Evolutionary conservation across 148 eudicot genomes (phyloP), one percentile per base, ranked within the genome.

Genomic region (Dysphania ambrosioides): DNA sequence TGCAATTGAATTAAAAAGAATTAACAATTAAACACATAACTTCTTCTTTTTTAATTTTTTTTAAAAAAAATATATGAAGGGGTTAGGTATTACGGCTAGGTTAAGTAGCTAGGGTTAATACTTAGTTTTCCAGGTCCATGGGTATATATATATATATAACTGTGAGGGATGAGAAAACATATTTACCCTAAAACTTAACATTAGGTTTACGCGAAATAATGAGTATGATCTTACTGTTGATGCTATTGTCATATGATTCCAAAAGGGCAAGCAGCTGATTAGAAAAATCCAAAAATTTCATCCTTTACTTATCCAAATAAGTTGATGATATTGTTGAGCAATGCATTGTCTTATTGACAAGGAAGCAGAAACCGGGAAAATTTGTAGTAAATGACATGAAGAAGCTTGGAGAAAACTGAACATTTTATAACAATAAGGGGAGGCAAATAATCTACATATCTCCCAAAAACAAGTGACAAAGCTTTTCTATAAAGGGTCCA

Each of bases 241-340:
- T 62, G 69, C 26, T 73, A 69, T 62, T 53, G 63, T 71, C 74
- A 71, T 53, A 71, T 21, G 74, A 71, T 53, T 34, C 29, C 62
- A 51, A 38, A 30, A 53, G 41, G 55, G 41, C 34, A 70, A 24
- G 40, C 73, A 27, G 32, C 24, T 18, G 51, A 30, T 29, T 6
- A 51, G 21, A 31, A 6, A 18, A 30, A 71, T 47, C 34, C 62
- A 58, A 71, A 51, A 71, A 34, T 11, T 58, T 58, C 38, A 24
- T 5, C 9, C 51, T 55, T 72, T 53, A n/a, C n/a, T n/a, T n/a
- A n/a, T 44, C 75, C 75, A 72, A 23, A 56, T n/a, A n/a, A n/a
- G n/a, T 36, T 7, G 47, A 72, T 72, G 65, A 56, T 23, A 49
- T 35, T 53, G 23, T 71, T 8, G 74, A 53, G 62, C 47, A 72